Percentiles rank a stretch among this genome's conserved stretches.
Evolutionary conservation across 192 early-diverging fungal genomes (phyloP).

Genomic region (Backusella luteola): DNA sequence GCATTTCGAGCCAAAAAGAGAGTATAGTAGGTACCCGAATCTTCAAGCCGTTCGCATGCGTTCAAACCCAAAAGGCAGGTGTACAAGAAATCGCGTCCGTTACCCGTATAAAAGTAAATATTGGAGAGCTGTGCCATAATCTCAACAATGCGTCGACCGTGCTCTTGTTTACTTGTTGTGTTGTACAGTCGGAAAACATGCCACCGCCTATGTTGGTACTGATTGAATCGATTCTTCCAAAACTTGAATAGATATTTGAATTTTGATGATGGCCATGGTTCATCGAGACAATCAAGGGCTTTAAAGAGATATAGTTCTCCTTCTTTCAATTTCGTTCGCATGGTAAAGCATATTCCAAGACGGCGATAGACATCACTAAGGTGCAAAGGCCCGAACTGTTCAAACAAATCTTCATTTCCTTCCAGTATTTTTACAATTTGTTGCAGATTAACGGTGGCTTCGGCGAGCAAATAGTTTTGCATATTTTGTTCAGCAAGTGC

Average conservation of each 20-base stretch:
- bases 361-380: conserved; percentile 45
- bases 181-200: background rate
- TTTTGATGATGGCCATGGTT: conserved; percentile 25
- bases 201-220: conserved; percentile 28
- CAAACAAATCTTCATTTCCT: conserved; percentile 26
- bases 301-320: conserved; percentile 32
- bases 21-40: conserved; percentile 37
- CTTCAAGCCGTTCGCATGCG: conserved; percentile 39
- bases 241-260: conserved; percentile 17
- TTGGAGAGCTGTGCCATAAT: conserved; percentile 37
- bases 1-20: conserved; percentile 40
- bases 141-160: conserved; percentile 16
- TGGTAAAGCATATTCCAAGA: conserved; percentile 41
- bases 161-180: background rate
- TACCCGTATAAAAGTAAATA: conserved; percentile 37
- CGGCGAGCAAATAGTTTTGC: conserved; percentile 41
- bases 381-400: conserved; percentile 38
- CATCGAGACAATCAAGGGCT: conserved; percentile 22
- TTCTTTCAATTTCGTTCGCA: conserved; percentile 37
- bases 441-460: conserved; percentile 40
- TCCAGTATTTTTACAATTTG: conserved; percentile 45
- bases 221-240: conserved; percentile 22
- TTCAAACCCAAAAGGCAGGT: conserved; percentile 34
- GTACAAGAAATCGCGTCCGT: conserved; percentile 27
- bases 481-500: conserved; percentile 41